Conservation (phyloP, 1,284 basidiomycete genomes). For the Rhodofomes roseus region DNA sequence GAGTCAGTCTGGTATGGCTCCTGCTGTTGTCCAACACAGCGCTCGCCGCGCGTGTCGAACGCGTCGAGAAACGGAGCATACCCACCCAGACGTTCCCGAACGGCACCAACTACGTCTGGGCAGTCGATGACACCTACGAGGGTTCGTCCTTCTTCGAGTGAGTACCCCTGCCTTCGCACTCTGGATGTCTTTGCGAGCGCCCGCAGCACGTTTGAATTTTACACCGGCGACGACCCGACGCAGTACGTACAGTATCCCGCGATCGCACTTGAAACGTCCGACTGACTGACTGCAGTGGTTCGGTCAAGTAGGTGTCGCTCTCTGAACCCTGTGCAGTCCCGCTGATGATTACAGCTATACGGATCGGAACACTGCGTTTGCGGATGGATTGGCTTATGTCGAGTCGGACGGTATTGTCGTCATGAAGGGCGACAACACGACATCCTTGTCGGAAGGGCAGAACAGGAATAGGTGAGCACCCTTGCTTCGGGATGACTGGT, state of each 20-base stretch:
- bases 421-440: conserved; percentile 72
- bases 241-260: conserved; percentile 38
- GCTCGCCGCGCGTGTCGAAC: conserved; percentile 9
- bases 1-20: conserved; percentile 11
- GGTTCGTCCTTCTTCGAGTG: conserved; percentile 34
- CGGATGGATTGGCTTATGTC: conserved; percentile 47
- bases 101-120: conserved; percentile 30
- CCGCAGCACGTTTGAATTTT: conserved; percentile 55
- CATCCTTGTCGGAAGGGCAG: conserved; percentile 44
- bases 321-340: not conserved
- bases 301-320: conserved; percentile 47
- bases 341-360: conserved; percentile 42
- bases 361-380: conserved; percentile 43
- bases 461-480: conserved; percentile 52
- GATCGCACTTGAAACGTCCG: conserved; percentile 10
- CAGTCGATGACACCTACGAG: conserved; percentile 33
- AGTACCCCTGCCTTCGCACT: conserved; percentile 10
- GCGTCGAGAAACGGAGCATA: conserved; percentile 16
- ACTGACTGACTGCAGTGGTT: conserved; percentile 41
- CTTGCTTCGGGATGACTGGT: not conserved
- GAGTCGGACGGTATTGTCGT: conserved; percentile 54
- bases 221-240: conserved; percentile 58
- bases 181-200: not conserved
- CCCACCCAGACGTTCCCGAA: conserved; percentile 24
- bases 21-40: conserved; percentile 5